phyloP scores from a whole-genome alignment of 352 stramenopile genomes.

The Globisporangium alternatum region DNA sequence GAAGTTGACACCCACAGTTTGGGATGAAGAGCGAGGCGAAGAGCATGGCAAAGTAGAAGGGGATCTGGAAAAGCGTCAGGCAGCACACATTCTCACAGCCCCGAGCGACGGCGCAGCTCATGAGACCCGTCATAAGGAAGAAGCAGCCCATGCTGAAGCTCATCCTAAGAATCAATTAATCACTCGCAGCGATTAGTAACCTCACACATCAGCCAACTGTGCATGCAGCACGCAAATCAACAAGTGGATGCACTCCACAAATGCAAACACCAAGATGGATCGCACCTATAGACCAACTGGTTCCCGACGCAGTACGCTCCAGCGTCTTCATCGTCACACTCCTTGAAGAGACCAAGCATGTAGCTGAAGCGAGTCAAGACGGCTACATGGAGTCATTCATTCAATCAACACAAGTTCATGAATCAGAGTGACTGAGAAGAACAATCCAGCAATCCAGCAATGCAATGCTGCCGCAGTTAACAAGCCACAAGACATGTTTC shows the following conservation, averaged over 20 bases:
- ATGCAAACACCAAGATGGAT: not conserved
- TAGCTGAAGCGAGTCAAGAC: slow-evolving; percentile 34
- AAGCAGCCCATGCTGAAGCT: slow-evolving; percentile 72
- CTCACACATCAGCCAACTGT: no score
- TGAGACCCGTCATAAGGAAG: slow-evolving; percentile 49
- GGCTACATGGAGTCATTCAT: slow-evolving; percentile 17
- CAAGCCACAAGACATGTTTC: not conserved
- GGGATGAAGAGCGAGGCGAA: slow-evolving; percentile 63
- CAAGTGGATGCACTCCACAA: not conserved
- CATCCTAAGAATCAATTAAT: slow-evolving; percentile 27
- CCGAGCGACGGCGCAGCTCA: slow-evolving; percentile 48
- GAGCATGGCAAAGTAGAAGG: slow-evolving; percentile 50
- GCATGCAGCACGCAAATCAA: not conserved
- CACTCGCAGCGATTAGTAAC: no score
- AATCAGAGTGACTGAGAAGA: not conserved
- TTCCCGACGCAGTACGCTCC: slow-evolving; percentile 59
- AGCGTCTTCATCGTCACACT: slow-evolving; percentile 36
- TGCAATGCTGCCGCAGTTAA: not conserved
- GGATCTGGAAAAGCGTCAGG: slow-evolving; percentile 59
- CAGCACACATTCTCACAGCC: slow-evolving; percentile 65
- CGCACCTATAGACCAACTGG: slow-evolving; percentile 64
- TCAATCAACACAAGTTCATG: slow-evolving; percentile 3
- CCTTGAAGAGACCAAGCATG: slow-evolving; percentile 37
- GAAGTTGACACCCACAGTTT: slow-evolving; percentile 31
- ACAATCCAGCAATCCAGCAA: not conserved